Base-by-base conservation (phyloP, 2,329 filamentous ascomycete genomes). In the Eutypa lata region DNA sequence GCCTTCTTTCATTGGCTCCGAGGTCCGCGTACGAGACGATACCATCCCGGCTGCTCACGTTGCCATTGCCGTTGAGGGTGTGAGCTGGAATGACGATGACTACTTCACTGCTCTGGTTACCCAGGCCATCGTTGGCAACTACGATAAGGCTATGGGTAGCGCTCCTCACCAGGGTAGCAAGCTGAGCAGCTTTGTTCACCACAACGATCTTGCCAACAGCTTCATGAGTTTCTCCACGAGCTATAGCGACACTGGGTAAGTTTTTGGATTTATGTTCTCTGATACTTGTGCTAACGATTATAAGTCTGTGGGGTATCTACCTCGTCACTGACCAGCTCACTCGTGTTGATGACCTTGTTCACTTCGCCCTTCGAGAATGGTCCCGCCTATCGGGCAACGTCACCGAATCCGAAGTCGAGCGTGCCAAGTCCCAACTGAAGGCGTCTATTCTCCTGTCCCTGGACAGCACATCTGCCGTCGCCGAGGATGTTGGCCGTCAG, bases 191-290 rank as follows among this genome's bases (percentile, higher is more conserved):
- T 91, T 94, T 68, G 88, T 99, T 64, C 90, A 95, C 82, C 87
- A 96, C 77, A 86, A 97, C 78, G 88, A 92, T 74, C 84, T 99
- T 58, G 94, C 94, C 75, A 99, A 96, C 82, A 97, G 92, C 85
- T 99, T 97, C 84, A 99, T 99, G 95, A 96, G 90, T 81, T 99
- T 99, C 81, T 97, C 92, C 62, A 99, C 94, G 63, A 96, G 91
- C 82, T 99, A 99, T 80, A 97, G 92, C 71, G 94, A 99, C 75
- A 99, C 94, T 73, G 94, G 92, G 91, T 96, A 84, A 76, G 87
- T n/a, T 43, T 7, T n/a, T 18, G 28, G 22, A 40, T 47, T 31
- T 6, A 10, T 22, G 10, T 24, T 43, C 46, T 26, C 16, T 14
- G 35, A n/a, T 14, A 21, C 48, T 22, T 40, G n/a, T 54, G 42